phyloP scores from a whole-genome alignment of 192 early-diverging fungal genomes.

The Backusella liffmaniae region DNA sequence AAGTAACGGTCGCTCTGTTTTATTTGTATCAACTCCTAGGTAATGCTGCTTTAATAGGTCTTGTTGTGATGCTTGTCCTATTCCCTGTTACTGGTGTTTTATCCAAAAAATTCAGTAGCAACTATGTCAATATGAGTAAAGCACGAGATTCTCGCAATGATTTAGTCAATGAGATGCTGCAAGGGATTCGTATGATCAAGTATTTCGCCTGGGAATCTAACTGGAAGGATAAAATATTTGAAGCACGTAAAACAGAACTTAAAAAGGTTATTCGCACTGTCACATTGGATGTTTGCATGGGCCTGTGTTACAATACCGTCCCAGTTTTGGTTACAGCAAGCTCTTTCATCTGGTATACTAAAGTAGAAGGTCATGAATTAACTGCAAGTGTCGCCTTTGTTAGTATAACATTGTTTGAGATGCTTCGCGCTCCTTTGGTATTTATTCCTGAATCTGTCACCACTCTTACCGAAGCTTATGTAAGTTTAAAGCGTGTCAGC shows the following conservation, averaged over 20 bases:
- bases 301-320: conserved; percentile 40
- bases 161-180: conserved; percentile 74
- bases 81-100: conserved; percentile 58
- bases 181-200: conserved; percentile 85
- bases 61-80: conserved; percentile 62
- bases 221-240: conserved; percentile 67
- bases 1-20: conserved; percentile 60
- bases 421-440: conserved; percentile 48
- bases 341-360: conserved; percentile 57
- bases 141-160: conserved; percentile 75
- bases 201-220: conserved; percentile 78
- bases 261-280: conserved; percentile 18
- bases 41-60: conserved; percentile 69
- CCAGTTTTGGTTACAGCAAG: conserved; percentile 56
- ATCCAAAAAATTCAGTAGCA: conserved; percentile 47
- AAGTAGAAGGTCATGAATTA: conserved; percentile 46
- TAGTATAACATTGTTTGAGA: conserved; percentile 58
- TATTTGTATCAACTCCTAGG: conserved; percentile 78
- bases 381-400: conserved; percentile 63
- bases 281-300: conserved; percentile 19
- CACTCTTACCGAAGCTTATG: conserved; percentile 46
- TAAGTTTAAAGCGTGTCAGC: conserved; percentile 55
- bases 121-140: conserved; percentile 53
- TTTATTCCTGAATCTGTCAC: conserved; percentile 59
- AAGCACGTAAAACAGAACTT: conserved; percentile 25